Evolutionary conservation across 2,329 filamentous ascomycete genomes (phyloP), one percentile per base, ranked within the genome.

Genomic region (Diaporthe citri): DNA sequence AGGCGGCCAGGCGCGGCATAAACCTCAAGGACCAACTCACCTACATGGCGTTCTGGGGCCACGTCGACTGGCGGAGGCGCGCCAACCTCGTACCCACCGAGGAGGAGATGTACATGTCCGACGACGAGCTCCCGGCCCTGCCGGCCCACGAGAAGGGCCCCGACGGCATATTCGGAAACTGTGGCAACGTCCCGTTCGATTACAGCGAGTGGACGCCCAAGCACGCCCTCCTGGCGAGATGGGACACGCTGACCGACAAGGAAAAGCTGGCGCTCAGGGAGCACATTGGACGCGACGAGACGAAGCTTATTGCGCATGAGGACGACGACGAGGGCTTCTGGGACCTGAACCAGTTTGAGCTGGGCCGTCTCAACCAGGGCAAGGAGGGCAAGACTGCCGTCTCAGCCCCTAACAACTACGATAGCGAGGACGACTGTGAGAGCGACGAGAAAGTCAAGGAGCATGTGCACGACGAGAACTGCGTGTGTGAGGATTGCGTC

Each of bases 11-110:
- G 22, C 84, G 93, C 22, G 81, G 85, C 0, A 80, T 94, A 46
- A 77, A 86, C 31, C 80, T 94, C n/a, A 85, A 91, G 72, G 76
- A 84, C 17, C 86, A 89, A 78, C 85, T 92, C 62, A 78, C 87
- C 20, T 84, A 88, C 74, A 92, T 94, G 87, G 85, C 92, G 78
- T 76, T 90, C 22, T 94, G 90, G 86, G 93, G 93, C 0, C 89
- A 89, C 79, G 83, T 92, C 39, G 87, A 93, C 81, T 87, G 85
- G 70, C 66, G 80, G 6, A 90, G 86, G 1, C 87, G 89, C 66
- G 80, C 84, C 76, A 88, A 91, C 80, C 79, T 90, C 7, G 85
- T 87, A 0, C 88, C 90, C 2, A 85, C 82, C 13, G 81, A 86
- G 67, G 86, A 88, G 66, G 87, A 90, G 79, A 84, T 88, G 77